Base-by-base conservation (phyloP, 2,329 filamentous ascomycete species). In the Torrubiella hemipterigena region DNA sequence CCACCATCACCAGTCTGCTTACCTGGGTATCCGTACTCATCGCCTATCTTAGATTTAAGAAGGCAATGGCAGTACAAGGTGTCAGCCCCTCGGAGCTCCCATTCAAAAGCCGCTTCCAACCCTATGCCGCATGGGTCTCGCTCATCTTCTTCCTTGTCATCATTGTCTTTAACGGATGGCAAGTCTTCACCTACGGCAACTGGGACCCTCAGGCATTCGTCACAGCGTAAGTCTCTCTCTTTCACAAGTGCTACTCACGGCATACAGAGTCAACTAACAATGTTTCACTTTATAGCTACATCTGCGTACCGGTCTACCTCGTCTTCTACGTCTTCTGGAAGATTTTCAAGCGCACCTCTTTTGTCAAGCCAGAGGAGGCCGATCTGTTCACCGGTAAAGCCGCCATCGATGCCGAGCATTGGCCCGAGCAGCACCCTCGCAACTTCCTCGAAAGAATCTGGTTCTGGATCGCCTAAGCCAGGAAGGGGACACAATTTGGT, bases 61-160 rank as follows among this genome's bases (percentile, higher is more conserved):
- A 20, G 18, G 28, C 11, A 13, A 6, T 30, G 17, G 12, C 16
- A 5, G 9, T 17, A 13, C 28, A 30, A 18, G 28, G 17, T 17
- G 18, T 30, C 13, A n/a, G n/a, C n/a, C 20, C 8, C 8, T 8
- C 20, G n/a, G 20, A 22, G 8, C 20, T 22, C n/a, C 28, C 28
- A n/a, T 30, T 20, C 4, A 29, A 32, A 1, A 36, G 52, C 44
- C 59, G 51, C 1, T 42, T 41, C 2, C 77, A 87, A 51, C 65
- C 63, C 10, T 67, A 84, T 41, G 73, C 74, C 0, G 76, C 82
- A 0, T 91, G 82, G 82, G 65, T 83, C 1, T 56, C 82, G 0
- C 82, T 82, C 0, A 72, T 84, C 30, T 77, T 84, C 4, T 67
- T 89, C 2, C 71, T 77, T 17, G 43, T 67, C 9, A 81, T 81